phyloP scores from a whole-genome alignment of 257 asterid genomes.

The Penstemon davidsonii region DNA sequence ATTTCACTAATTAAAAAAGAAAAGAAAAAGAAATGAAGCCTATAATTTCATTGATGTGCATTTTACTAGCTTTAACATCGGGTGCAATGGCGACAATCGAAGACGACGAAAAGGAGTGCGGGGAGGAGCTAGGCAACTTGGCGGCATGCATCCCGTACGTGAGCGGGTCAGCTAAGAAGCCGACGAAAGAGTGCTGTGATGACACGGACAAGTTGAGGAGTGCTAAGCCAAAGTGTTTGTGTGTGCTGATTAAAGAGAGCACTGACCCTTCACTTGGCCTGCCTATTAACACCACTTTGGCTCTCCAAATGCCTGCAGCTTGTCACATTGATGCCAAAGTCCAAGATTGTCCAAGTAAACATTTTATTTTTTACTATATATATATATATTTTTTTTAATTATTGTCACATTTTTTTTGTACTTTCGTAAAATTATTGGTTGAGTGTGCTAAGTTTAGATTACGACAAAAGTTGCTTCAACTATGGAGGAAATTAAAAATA shows the following conservation, averaged over 20 bases:
- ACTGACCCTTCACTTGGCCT: conserved; percentile 61
- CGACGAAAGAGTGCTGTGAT: conserved; percentile 57
- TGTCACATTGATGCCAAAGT: conserved; percentile 63
- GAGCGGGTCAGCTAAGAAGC: conserved; percentile 58
- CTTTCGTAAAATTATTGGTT: not conserved
- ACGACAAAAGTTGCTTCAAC: no score
- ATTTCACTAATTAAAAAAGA: not conserved
- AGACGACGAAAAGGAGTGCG: conserved; percentile 63
- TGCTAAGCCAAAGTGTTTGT: conserved; percentile 65
- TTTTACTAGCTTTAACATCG: conserved; percentile 18
- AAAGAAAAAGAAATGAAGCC: conserved; percentile 9
- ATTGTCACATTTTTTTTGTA: not conserved
- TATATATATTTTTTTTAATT: no score
- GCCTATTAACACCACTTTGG: conserved; percentile 65
- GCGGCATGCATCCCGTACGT: conserved; percentile 66
- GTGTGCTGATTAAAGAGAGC: conserved; percentile 70
- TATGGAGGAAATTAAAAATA: no score
- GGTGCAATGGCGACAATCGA: conserved; percentile 37
- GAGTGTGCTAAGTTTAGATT: no score
- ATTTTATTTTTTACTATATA: not conserved
- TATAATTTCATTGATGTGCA: conserved; percentile 19
- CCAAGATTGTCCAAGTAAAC: conserved; percentile 64
- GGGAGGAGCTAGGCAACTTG: conserved; percentile 51
- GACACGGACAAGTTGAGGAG: conserved; percentile 44
- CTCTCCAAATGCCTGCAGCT: conserved; percentile 61